A percentile compares a stretch with the other conserved stretches of the same genome.
phyloP scores from a whole-genome alignment of 192 early-diverging fungal genomes.

The Entophlyctis luteolus region DNA sequence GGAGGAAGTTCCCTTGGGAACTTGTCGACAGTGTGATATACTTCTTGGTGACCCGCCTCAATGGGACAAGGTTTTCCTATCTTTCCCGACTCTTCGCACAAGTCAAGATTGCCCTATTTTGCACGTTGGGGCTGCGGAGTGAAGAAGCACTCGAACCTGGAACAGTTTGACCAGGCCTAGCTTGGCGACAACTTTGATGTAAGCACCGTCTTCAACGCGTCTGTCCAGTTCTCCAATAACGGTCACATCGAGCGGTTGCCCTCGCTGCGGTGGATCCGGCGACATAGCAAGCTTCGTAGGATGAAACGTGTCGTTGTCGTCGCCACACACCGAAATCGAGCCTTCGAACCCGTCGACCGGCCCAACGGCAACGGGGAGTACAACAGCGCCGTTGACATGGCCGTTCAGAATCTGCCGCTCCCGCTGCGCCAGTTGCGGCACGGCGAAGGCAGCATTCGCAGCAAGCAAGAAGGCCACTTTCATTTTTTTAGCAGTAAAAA shows the following conservation, averaged over 20 bases:
- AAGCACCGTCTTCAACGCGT: constrained; percentile 35
- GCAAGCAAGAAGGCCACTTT: no score
- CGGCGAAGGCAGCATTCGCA: no score
- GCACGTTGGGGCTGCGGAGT: no score
- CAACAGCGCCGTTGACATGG: no score
- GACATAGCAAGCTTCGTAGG: constrained; percentile 30
- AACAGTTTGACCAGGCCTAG: constrained; percentile 48
- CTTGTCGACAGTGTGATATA: constrained; percentile 40
- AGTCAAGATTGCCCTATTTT: no score
- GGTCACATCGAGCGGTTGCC: constrained; percentile 31
- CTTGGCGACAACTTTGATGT: constrained; percentile 42
- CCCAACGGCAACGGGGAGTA: no score
- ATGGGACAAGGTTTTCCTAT: constrained; percentile 45
- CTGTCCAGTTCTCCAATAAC: constrained; percentile 38
- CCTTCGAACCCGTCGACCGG: no score
- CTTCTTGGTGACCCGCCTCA: constrained; percentile 43
- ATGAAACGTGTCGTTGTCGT: constrained; percentile 31
- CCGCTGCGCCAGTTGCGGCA: no score
- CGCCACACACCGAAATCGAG: no score
- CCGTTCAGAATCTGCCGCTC: no score
- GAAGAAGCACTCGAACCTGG: no score
- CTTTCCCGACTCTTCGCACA: constrained; percentile 44
- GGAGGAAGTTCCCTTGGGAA: constrained; percentile 45
- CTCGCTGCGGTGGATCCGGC: constrained; percentile 47
- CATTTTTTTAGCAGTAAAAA: no score